A percentile compares a stretch with the other conserved stretches of the same genome.
Conservation (phyloP, 805 yeast species). For the Schwanniomyces polymorphus region DNA sequence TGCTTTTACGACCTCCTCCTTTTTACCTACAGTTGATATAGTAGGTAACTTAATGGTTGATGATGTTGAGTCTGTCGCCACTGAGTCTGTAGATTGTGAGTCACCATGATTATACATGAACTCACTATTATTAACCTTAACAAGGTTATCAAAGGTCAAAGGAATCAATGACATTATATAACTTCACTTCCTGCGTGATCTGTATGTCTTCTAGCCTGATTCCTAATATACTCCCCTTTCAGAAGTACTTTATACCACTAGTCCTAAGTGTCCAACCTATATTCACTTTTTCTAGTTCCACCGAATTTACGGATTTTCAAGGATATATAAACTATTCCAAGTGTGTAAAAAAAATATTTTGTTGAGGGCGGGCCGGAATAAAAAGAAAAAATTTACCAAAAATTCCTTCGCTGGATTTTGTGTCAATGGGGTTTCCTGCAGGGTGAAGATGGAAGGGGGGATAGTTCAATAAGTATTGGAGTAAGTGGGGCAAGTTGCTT, state of each 20-base stretch:
- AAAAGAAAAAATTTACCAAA: not conserved
- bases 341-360: not conserved
- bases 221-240: not conserved
- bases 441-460: not conserved
- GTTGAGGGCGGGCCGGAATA: not conserved
- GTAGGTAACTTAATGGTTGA: conserved; percentile 12
- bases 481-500: not conserved
- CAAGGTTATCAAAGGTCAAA: conserved; percentile 1
- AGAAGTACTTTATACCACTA: not conserved
- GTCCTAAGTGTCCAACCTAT: not conserved
- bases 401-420: not conserved
- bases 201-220: not conserved
- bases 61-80: conserved; percentile 8
- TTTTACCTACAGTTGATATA: not conserved
- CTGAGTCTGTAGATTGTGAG: conserved; percentile 9
- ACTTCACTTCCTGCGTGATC: not conserved
- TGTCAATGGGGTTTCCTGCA: not conserved
- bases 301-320: not conserved
- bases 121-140: not conserved
- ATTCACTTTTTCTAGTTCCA: not conserved
- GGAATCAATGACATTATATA: not conserved
- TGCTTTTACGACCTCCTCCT: not conserved
- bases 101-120: conserved; percentile 1
- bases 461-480: not conserved
- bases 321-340: not conserved